phyloP scores from a whole-genome alignment of 164 flowering plant species.

The Liquidambar formosana region DNA sequence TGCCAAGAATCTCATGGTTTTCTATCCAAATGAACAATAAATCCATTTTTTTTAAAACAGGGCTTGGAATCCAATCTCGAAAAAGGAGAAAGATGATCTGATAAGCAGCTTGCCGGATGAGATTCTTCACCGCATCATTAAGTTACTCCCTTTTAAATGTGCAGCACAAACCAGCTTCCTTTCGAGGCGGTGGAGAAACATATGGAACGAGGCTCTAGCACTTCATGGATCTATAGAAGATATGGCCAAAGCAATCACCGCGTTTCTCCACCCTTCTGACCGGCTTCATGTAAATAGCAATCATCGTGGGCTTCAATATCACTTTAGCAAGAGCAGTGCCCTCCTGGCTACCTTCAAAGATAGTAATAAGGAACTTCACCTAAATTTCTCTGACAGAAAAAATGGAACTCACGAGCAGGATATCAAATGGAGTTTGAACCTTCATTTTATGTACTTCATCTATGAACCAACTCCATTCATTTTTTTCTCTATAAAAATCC shows the following conservation, averaged over 20 bases:
- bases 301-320: slow-evolving; percentile 1
- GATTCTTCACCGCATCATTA: slow-evolving; percentile 6
- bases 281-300: neutral
- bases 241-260: neutral
- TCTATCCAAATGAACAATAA: too few species aligned
- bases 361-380: neutral
- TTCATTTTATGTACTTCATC: too few species aligned
- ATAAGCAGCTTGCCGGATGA: slow-evolving; percentile 8
- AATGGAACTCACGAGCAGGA: neutral
- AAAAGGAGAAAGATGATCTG: neutral
- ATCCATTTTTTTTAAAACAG: too few species aligned
- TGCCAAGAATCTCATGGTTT: too few species aligned
- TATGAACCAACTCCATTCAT: neutral
- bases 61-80: too few species aligned
- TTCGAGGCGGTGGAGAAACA: neutral
- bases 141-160: slow-evolving; percentile 2
- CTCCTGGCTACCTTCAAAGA: neutral
- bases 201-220: slow-evolving; percentile 1
- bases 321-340: neutral
- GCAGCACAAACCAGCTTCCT: slow-evolving; percentile 4
- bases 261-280: neutral
- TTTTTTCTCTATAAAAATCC: neutral
- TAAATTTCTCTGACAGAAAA: neutral
- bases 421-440: neutral
- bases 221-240: neutral